Evolutionary conservation across 495 filamentous ascomycete genomes (phyloP).

Genomic region (Xylaria scruposa): DNA sequence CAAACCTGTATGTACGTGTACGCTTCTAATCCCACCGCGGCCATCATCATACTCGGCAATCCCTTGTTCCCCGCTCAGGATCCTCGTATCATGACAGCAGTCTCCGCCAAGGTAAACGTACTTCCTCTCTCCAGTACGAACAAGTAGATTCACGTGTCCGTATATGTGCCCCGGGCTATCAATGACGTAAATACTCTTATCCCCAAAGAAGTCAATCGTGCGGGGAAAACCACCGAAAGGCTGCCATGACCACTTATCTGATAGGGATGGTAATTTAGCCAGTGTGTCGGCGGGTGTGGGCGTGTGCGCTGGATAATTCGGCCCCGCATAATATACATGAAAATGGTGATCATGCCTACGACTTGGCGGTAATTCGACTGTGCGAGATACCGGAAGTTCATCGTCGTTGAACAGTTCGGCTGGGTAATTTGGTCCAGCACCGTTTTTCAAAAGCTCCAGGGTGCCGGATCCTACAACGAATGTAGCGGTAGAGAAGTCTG

Average conservation of each 20-base stretch:
- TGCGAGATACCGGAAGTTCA: constrained; percentile 36
- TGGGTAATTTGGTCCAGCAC: constrained; percentile 39
- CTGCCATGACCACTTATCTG: constrained; percentile 31
- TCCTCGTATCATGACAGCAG: constrained; percentile 54
- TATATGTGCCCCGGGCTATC: constrained; percentile 56
- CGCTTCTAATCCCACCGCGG: constrained; percentile 44
- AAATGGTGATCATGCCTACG: constrained; percentile 2
- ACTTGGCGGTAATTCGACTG: constrained; percentile 38
- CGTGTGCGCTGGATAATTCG: constrained; percentile 29
- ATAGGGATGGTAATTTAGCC: constrained; percentile 14
- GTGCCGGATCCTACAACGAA: constrained; percentile 58
- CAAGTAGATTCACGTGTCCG: constrained; percentile 57
- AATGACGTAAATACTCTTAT: constrained; percentile 48
- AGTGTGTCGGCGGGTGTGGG: constrained; percentile 8
- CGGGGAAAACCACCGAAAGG: constrained; percentile 41
- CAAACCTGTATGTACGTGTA: constrained; percentile 46
- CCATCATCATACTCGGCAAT: constrained; percentile 53
- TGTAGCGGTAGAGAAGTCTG: constrained; percentile 49
- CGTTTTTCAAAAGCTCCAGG: constrained; percentile 44
- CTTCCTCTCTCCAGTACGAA: constrained; percentile 31
- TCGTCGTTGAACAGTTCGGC: constrained; percentile 40
- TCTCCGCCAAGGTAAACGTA: constrained; percentile 56
- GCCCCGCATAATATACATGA: constrained; percentile 14
- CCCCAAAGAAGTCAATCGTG: constrained; percentile 52
- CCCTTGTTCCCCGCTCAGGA: constrained; percentile 49